A percentile compares a stretch with the other conserved stretches of the same genome.
These are phyloP conservation scores for Ilyonectria sp. DNA, from an alignment of 2,329 filamentous ascomycete genomes.

Conservation along the genomic window DNA sequence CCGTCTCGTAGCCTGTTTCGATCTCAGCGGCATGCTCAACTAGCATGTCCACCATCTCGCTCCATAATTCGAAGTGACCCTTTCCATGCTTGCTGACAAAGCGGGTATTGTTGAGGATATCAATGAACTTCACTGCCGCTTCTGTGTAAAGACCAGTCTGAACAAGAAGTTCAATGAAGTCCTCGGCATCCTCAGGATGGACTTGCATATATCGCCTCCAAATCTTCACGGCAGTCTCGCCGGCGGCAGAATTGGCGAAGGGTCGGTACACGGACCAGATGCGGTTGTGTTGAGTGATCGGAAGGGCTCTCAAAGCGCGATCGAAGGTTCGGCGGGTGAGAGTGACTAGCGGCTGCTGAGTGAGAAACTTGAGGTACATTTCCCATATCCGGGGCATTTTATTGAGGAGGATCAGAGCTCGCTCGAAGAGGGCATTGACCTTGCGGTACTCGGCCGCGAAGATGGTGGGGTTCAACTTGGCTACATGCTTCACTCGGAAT, in stretches of 20 bases:
- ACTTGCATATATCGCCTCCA: constrained; percentile 98
- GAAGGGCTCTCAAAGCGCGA: constrained; percentile 89
- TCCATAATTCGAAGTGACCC: constrained; percentile 97
- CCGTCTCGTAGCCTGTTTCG: constrained; percentile 83
- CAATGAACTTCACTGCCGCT: constrained; percentile 91
- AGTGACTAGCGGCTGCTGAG: constrained; percentile 93
- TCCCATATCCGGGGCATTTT: constrained; percentile 99
- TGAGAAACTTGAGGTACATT: constrained; percentile 93
- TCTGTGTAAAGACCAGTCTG: constrained; percentile 90
- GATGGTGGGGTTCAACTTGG: constrained; percentile 85
- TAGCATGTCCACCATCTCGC: constrained; percentile 94
- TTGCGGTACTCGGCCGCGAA: constrained; percentile 89
- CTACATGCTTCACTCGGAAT: constrained; percentile 85
- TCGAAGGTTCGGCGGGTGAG: constrained; percentile 91
- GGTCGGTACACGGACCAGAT: constrained; percentile 94
- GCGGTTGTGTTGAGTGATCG: constrained; percentile 94
- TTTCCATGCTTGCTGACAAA: constrained; percentile 96
- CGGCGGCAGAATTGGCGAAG: constrained; percentile 92
- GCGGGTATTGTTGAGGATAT: constrained; percentile 89
- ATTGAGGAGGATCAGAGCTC: constrained; percentile 92
- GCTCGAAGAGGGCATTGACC: constrained; percentile 95
- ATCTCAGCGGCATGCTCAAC: constrained; percentile 92
- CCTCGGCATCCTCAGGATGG: constrained; percentile 94
- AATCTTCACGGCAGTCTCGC: constrained; percentile 91
- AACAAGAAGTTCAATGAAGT: constrained; percentile 91